phyloP scores from a whole-genome alignment of 768 basidiomycete species.

The Macrolepiota dolichaula region DNA sequence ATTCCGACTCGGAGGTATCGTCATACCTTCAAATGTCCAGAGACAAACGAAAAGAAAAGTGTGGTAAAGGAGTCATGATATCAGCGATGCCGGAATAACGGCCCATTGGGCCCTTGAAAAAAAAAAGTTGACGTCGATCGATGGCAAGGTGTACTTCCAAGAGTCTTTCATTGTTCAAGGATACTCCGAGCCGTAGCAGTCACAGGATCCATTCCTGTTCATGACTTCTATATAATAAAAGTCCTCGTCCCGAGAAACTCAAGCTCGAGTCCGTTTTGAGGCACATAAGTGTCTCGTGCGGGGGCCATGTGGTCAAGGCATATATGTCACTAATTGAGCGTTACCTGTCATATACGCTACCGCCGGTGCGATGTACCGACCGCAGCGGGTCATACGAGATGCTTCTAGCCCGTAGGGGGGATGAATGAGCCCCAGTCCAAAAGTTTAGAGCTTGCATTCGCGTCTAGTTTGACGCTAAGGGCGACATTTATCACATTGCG shows the following conservation, averaged over 20 bases:
- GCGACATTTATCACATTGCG: background rate
- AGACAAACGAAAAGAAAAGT: background rate
- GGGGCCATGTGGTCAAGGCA: background rate
- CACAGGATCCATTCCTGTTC: background rate
- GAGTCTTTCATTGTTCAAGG: background rate
- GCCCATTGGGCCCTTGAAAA: too few species aligned
- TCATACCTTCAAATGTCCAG: background rate
- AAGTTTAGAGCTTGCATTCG: background rate
- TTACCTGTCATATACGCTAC: background rate
- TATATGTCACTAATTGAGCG: background rate
- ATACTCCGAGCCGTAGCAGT: background rate
- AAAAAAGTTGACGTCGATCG: too few species aligned
- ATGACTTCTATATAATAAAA: too few species aligned
- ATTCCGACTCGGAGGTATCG: background rate
- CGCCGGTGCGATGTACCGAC: background rate
- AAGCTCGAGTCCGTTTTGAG: too few species aligned
- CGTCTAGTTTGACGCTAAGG: background rate
- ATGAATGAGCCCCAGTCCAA: background rate
- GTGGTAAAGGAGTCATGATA: too few species aligned
- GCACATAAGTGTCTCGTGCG: background rate
- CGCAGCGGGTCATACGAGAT: background rate
- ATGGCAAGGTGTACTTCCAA: background rate
- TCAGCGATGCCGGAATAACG: too few species aligned
- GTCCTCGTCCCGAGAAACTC: too few species aligned
- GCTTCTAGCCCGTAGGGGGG: background rate